A percentile compares a stretch with the other conserved stretches of the same genome.
Conservation (phyloP, 2,329 filamentous ascomycete species). For the Pseudogymnoascus sp. region DNA sequence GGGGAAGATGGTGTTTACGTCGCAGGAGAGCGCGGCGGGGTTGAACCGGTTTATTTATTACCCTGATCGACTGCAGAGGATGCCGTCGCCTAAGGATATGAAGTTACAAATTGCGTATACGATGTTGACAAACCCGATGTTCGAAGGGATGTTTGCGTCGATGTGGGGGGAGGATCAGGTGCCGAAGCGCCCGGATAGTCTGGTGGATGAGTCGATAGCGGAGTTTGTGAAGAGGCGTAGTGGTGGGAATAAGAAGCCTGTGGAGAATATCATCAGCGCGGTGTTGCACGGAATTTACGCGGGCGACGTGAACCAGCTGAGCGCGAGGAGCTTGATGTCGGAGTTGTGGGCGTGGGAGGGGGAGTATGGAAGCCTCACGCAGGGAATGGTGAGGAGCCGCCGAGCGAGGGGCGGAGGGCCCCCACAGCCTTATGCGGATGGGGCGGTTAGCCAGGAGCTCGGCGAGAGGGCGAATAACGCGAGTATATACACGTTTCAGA, state of each 20-base stretch:
- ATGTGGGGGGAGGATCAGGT: slow-evolving; percentile 28
- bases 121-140: slow-evolving; percentile 46
- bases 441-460: neutral
- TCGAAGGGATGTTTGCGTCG: slow-evolving; percentile 34
- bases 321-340: slow-evolving; percentile 50
- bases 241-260: slow-evolving; percentile 44
- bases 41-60: slow-evolving; percentile 78
- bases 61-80: slow-evolving; percentile 65
- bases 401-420: neutral
- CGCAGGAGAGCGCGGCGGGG: slow-evolving; percentile 42
- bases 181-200: slow-evolving; percentile 28
- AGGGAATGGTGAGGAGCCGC: neutral
- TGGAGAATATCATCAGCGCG: slow-evolving; percentile 68
- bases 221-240: slow-evolving; percentile 49
- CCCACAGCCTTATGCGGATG: too few relatives aligned
- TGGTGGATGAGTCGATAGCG: slow-evolving; percentile 61
- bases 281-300: slow-evolving; percentile 84
- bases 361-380: slow-evolving; percentile 28
- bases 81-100: slow-evolving; percentile 40
- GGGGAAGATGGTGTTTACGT: slow-evolving; percentile 47
- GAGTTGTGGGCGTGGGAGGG: slow-evolving; percentile 21
- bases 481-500: slow-evolving; percentile 40
- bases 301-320: slow-evolving; percentile 76
- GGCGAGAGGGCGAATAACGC: slow-evolving; percentile 18
- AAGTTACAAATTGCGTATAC: slow-evolving; percentile 28